Base-by-base conservation (phyloP, 441 rosid genomes). In the Capsella rubella region DNA sequence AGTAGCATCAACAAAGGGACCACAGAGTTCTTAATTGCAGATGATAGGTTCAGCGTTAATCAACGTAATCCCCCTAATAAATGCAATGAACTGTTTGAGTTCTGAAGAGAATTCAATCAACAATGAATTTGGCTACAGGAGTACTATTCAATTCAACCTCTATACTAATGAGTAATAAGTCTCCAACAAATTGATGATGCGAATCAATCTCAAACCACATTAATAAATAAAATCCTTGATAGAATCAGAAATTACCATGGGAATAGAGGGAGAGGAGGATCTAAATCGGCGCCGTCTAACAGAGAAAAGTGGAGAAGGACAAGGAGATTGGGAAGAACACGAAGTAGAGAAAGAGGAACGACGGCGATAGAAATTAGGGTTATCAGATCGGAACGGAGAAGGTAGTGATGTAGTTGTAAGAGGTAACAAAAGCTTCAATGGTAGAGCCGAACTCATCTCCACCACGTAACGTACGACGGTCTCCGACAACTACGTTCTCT, bases 381-480 rank as follows among this genome's bases (percentile, higher is more conserved):
- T 83, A 25, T 77, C 31, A 12, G 84, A 78, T 81, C 80, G 81
- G 34, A 66, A 14, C 31, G 13, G 57, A 49, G 69, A 18, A 37
- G 70, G 69, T 14, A 46, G 61, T 15, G 74, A 40, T 52, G 77
- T 34, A 57, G 84, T 75, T 9, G 58, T 53, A 12, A 68, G 62
- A 80, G 88, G 72, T 75, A 84, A 67, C 73, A 84, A 46, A 47
- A 83, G 84, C 81, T 84, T 83, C 89, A 68, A 71, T 47, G 89
- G 82, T 28, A 85, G 65, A 55, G 82, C 60, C 59, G 80, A 64
- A 67, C 79, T 81, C 87, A 85, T 87, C 73, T 51, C 58, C 59
- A 51, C 45, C 69, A 32, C 6, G 35, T 34, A 34, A 32, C 49
- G 5, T 53, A 59, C 32, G 45, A 57, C 7, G 46, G 27, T 57